These are phyloP conservation scores for Coffea humblotiana DNA, from an alignment of 305 asterid species.

Conservation along the genomic window DNA sequence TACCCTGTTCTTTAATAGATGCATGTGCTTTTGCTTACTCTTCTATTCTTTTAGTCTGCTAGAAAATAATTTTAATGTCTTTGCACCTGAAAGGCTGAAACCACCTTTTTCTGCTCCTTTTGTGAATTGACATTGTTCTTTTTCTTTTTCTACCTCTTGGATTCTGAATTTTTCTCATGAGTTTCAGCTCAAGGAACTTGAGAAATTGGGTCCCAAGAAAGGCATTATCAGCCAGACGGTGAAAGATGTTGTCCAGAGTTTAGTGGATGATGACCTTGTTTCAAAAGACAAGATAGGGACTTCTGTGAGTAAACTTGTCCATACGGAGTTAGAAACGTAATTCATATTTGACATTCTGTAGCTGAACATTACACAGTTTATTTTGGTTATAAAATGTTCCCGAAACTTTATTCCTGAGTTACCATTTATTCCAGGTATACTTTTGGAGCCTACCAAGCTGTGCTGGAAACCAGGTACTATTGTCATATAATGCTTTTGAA, in stretches of 20 bases:
- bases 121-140: not conserved
- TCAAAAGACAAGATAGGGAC: slow-evolving; percentile 97
- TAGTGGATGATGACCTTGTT: slow-evolving; percentile 95
- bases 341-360: not conserved
- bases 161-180: slow-evolving; percentile 17
- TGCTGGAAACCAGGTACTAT: slow-evolving; percentile 89
- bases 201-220: slow-evolving; percentile 87
- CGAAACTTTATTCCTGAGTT: not conserved
- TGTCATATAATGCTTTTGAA: not conserved
- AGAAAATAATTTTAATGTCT: not conserved
- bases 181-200: slow-evolving; percentile 86
- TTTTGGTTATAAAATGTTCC: not conserved
- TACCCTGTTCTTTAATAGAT: not conserved
- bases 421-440: slow-evolving; percentile 58
- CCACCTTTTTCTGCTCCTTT: not conserved
- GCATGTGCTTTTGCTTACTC: not conserved
- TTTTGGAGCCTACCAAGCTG: slow-evolving; percentile 99
- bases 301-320: slow-evolving; percentile 64
- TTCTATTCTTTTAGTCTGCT: not conserved
- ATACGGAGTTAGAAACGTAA: slow-evolving; percentile 9
- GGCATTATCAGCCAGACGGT: slow-evolving; percentile 95
- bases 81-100: not conserved
- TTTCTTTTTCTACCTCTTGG: not conserved
- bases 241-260: slow-evolving; percentile 80
- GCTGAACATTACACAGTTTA: slow-evolving; percentile 16